Evolutionary conservation across 805 yeast genomes (phyloP).

Genomic region (Ogataea henricii): DNA sequence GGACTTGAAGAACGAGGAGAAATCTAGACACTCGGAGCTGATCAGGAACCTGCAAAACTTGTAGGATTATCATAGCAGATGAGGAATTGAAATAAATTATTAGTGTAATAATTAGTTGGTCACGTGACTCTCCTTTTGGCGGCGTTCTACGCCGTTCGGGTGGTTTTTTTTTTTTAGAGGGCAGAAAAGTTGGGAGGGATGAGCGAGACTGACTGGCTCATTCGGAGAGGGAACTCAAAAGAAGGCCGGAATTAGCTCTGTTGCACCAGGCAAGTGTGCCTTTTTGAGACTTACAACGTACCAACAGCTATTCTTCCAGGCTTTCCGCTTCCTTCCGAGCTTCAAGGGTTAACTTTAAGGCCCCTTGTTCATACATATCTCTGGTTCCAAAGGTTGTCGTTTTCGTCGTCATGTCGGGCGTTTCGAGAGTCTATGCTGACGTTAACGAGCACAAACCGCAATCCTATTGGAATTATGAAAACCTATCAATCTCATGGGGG

Average conservation of each 20-base stretch:
- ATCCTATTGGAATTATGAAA: constrained; percentile 87
- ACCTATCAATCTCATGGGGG: constrained; percentile 63
- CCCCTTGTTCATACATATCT: not conserved
- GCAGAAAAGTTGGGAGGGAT: not conserved
- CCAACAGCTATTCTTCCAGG: no score
- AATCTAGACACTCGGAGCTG: constrained; percentile 42
- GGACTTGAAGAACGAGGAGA: constrained; percentile 39
- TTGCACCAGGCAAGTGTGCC: not conserved
- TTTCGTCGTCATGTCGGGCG: constrained; percentile 15
- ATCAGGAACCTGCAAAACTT: constrained; percentile 39
- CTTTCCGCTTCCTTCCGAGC: no score
- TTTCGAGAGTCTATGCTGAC: constrained; percentile 67
- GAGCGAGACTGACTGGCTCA: not conserved
- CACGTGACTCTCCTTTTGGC: not conserved
- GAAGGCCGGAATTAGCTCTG: not conserved
- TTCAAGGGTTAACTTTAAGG: not conserved
- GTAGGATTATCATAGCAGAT: constrained; percentile 15
- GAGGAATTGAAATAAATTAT: no score
- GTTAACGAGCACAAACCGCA: constrained; percentile 67
- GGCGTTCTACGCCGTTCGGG: no score
- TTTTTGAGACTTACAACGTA: not conserved
- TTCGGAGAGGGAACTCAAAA: not conserved
- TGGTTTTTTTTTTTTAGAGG: not conserved
- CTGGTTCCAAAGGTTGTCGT: not conserved
- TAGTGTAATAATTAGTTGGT: not conserved